These are phyloP conservation scores for Schoenoplectus triqueter DNA, from an alignment of 202 grass and related monocot species.

Conservation along the genomic window DNA sequence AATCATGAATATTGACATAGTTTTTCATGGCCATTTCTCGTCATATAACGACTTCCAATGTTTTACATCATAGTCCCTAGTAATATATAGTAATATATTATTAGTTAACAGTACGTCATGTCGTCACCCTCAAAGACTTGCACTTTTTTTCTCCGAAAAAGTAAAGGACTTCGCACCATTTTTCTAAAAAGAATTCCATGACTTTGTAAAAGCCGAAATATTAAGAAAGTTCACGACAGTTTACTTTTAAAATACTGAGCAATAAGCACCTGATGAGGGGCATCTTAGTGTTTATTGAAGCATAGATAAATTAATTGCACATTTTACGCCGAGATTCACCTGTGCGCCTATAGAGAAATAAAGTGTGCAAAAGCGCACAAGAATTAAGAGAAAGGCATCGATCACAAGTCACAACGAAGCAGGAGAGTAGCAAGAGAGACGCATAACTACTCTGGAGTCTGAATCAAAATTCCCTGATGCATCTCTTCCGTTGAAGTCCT, in stretches of 20 bases:
- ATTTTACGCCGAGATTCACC: slow-evolving; percentile 16
- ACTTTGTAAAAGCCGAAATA: slow-evolving; percentile 29
- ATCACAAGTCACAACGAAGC: not conserved
- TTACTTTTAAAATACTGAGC: not conserved
- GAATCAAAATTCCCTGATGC: not conserved
- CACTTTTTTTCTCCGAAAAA: not conserved
- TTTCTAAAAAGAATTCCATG: slow-evolving; percentile 5
- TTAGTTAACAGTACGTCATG: slow-evolving; percentile 1
- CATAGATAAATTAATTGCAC: slow-evolving; percentile 33
- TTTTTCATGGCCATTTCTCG: not conserved
- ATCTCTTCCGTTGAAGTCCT: not conserved
- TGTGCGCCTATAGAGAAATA: slow-evolving; percentile 9
- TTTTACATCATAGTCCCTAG: not conserved
- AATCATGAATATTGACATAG: not conserved
- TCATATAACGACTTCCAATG: not conserved
- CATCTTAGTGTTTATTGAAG: slow-evolving; percentile 26
- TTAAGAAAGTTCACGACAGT: not conserved
- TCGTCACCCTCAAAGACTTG: not conserved
- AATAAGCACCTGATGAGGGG: slow-evolving; percentile 12
- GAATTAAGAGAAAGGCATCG: slow-evolving; percentile 4
- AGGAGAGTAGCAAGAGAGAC: slow-evolving; percentile 1
- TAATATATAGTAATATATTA: not conserved
- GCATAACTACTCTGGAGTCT: not conserved
- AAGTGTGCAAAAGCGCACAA: slow-evolving; percentile 34
- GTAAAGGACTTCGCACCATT: not conserved